Percentiles rank a stretch among this genome's conserved stretches.
phyloP scores from a whole-genome alignment of 2,329 filamentous ascomycete genomes.

The Aspergillus sp. region DNA sequence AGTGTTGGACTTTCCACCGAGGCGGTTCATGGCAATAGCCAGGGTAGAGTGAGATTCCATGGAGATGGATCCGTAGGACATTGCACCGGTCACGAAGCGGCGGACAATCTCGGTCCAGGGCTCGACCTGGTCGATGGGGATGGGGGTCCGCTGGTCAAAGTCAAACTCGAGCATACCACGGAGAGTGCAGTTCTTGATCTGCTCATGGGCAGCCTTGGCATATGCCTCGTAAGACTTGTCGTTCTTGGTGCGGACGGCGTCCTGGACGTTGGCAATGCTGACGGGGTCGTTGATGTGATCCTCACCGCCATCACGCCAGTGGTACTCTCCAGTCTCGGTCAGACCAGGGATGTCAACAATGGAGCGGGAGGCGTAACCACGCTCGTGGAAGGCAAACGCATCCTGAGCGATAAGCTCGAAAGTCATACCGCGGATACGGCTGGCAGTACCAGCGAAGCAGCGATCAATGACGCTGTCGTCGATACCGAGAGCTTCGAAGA shows the following conservation, averaged over 20 bases:
- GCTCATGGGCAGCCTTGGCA: conserved; percentile 88
- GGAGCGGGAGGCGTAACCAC: conserved; percentile 80
- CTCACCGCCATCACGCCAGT: conserved; percentile 96
- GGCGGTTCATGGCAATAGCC: conserved; percentile 93
- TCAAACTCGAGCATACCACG: conserved; percentile 95
- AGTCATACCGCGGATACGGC: conserved; percentile 90
- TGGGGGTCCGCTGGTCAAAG: conserved; percentile 81
- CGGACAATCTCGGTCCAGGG: conserved; percentile 98
- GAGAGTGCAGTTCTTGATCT: conserved; percentile 94
- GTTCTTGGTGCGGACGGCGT: conserved; percentile 95
- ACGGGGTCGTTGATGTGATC: conserved; percentile 93
- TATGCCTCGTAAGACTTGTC: conserved; percentile 99
- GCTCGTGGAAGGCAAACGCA: conserved; percentile 92
- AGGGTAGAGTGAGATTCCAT: conserved; percentile 98
- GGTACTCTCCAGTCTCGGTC: conserved; percentile 92
- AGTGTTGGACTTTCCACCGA: conserved; percentile 96
- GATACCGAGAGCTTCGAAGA: conserved; percentile 93
- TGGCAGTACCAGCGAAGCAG: conserved; percentile 93
- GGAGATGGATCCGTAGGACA: conserved; percentile 98
- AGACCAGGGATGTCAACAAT: conserved; percentile 79
- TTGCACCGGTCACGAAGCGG: conserved; percentile 93
- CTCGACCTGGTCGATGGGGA: conserved; percentile 95
- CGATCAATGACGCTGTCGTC: conserved; percentile 91
- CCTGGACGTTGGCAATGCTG: conserved; percentile 95
- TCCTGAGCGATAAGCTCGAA: conserved; percentile 94